A percentile compares a stretch with the other conserved stretches of the same genome.
Conservation (phyloP, 139 green algal species). For the Diplosphaera chodatii region DNA sequence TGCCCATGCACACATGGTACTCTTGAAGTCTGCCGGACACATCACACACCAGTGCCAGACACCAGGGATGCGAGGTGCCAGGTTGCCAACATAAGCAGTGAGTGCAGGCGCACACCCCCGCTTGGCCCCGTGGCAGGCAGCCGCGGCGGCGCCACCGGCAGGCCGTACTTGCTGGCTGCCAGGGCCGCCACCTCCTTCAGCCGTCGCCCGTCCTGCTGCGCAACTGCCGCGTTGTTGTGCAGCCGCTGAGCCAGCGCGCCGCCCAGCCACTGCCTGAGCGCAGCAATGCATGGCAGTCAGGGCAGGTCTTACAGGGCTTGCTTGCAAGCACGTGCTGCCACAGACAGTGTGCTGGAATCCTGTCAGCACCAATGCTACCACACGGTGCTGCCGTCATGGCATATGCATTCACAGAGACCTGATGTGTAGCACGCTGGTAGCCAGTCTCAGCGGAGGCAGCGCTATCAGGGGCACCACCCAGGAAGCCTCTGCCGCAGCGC, state of each 20-base stretch:
- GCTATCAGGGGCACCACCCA: background rate
- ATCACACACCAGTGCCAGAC: no score
- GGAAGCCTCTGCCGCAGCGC: background rate
- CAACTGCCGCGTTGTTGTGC: background rate
- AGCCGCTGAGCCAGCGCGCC: background rate
- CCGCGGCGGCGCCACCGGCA: background rate
- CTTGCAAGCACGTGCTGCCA: no score
- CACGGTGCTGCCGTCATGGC: no score
- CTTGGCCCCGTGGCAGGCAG: background rate
- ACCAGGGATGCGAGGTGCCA: no score
- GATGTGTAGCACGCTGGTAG: background rate
- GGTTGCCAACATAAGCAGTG: no score
- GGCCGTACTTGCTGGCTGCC: background rate
- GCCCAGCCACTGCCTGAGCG: slow-evolving; percentile 7
- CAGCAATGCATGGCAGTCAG: no score
- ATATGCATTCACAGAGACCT: no score
- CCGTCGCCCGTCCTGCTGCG: background rate
- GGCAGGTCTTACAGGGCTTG: no score
- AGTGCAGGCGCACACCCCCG: background rate
- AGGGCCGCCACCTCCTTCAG: background rate
- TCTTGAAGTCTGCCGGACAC: no score
- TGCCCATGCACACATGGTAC: no score
- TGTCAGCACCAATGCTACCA: no score
- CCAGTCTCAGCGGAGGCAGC: background rate
- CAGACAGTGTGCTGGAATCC: no score